phyloP scores from a whole-genome alignment of 2,329 filamentous ascomycete genomes.

The Graphilbum fragrans region DNA sequence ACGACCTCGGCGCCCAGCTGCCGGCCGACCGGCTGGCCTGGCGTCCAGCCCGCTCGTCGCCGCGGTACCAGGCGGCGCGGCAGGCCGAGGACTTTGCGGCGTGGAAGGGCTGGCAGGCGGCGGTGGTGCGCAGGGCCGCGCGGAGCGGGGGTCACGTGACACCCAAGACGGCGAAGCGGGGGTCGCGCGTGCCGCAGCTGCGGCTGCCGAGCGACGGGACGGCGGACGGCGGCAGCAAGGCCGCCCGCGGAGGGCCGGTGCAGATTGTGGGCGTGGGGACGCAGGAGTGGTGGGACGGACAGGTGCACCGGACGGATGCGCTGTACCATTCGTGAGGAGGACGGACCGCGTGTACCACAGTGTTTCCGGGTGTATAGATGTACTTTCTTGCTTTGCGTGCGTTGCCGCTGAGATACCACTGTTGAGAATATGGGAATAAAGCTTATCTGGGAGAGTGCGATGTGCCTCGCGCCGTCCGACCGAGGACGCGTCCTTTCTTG shows the following conservation, averaged over 20 bases:
- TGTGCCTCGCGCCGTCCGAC: no score
- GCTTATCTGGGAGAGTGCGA: no score
- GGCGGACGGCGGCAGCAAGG: conserved; percentile 30
- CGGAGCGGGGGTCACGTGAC: conserved; percentile 13
- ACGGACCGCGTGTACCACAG: no score
- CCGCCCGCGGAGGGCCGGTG: conserved; percentile 18
- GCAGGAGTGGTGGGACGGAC: conserved; percentile 39
- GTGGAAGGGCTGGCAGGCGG: conserved; percentile 46
- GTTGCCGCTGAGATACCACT: no score
- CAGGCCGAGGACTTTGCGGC: conserved; percentile 53
- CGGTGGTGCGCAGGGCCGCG: conserved; percentile 39
- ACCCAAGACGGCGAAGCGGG: conserved; percentile 6
- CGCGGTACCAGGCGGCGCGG: conserved; percentile 53
- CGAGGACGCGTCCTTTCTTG: no score
- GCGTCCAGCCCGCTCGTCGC: conserved; percentile 51
- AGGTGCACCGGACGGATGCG: conserved; percentile 23
- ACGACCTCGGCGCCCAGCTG: conserved; percentile 34
- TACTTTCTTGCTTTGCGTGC: no score
- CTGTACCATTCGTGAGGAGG: conserved; percentile 1
- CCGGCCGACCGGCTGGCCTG: conserved; percentile 27
- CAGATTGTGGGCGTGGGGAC: conserved; percentile 35
- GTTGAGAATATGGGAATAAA: no score
- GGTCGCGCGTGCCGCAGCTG: conserved; percentile 39
- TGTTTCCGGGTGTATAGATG: no score
- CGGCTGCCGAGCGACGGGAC: conserved; percentile 27